A percentile compares a stretch with the other conserved stretches of the same genome.
phyloP scores from a whole-genome alignment of 495 filamentous ascomycete species.

The Choiromyces venosus region DNA sequence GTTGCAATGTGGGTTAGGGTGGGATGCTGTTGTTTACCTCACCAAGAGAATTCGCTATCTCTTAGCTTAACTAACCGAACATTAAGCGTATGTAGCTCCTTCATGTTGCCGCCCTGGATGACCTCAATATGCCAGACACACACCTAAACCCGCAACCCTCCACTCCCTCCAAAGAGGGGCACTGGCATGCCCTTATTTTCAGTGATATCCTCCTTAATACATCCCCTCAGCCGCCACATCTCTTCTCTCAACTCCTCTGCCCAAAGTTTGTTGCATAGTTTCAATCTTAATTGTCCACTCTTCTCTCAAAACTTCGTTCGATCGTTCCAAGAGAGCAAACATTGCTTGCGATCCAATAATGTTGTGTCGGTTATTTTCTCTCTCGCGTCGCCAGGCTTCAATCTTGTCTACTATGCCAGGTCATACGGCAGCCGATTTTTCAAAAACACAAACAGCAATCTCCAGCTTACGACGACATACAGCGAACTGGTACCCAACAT shows the following conservation, averaged over 20 bases:
- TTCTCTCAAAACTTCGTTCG: slow-evolving; percentile 26
- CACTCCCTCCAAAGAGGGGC: slow-evolving; percentile 16
- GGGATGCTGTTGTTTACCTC: too few species aligned
- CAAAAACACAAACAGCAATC: too few species aligned
- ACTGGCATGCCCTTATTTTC: slow-evolving; percentile 33
- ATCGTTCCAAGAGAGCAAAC: slow-evolving; percentile 11
- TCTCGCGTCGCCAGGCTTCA: slow-evolving; percentile 14
- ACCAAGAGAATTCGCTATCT: too few species aligned
- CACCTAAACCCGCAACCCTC: too few species aligned
- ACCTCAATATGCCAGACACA: too few species aligned
- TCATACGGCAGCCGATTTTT: too few species aligned
- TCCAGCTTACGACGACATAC: slow-evolving; percentile 23
- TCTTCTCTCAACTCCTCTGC: slow-evolving; percentile 8
- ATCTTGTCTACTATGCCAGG: too few species aligned
- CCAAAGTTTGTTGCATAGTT: too few species aligned
- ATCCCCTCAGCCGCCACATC: slow-evolving; percentile 30
- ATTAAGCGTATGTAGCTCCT: too few species aligned
- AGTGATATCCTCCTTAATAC: slow-evolving; percentile 26
- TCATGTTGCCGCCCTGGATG: too few species aligned
- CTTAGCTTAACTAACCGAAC: too few species aligned
- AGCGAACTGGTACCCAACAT: slow-evolving; percentile 21
- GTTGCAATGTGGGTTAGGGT: too few species aligned
- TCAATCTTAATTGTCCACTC: slow-evolving; percentile 29
- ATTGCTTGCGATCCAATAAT: slow-evolving; percentile 11
- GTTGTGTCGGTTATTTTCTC: slow-evolving; percentile 10